Conservation (phyloP, 1,284 basidiomycete species). For the Spongispora temasekensis region DNA sequence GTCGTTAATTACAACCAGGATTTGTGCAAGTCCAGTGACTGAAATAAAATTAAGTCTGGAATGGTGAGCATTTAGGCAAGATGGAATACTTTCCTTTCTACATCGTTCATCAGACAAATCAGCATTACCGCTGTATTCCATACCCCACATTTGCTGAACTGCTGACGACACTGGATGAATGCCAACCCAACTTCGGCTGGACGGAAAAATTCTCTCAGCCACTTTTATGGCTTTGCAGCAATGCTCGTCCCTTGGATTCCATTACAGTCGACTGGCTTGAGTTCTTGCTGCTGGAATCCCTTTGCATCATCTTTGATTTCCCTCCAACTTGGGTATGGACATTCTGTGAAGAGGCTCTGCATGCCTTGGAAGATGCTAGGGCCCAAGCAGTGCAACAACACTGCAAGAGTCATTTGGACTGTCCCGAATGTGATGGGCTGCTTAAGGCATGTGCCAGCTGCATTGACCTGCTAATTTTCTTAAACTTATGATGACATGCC, state of each 20-base stretch:
- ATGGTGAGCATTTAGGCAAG: no score
- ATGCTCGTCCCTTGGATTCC: not conserved
- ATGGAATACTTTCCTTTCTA: not conserved
- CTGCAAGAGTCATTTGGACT: not conserved
- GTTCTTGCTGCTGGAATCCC: not conserved
- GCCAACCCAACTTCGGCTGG: not conserved
- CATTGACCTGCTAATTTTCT: no score
- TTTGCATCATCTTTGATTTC: not conserved
- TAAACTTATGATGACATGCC: no score
- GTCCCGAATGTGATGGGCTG: not conserved
- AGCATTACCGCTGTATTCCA: not conserved
- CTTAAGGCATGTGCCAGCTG: not conserved
- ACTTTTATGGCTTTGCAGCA: not conserved
- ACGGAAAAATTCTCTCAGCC: not conserved
- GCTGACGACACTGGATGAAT: not conserved
- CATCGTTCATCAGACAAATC: not conserved
- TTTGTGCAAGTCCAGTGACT: no score
- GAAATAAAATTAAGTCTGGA: no score
- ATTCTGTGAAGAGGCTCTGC: not conserved
- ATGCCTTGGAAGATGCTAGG: not conserved
- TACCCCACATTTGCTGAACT: not conserved
- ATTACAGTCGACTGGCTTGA: not conserved
- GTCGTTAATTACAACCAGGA: no score
- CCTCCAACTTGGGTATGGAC: not conserved
- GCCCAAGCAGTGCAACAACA: not conserved